A percentile compares a stretch with the other conserved stretches of the same genome.
Evolutionary conservation across 768 basidiomycete species (phyloP).

Genomic region (Psilocybe sp.): DNA sequence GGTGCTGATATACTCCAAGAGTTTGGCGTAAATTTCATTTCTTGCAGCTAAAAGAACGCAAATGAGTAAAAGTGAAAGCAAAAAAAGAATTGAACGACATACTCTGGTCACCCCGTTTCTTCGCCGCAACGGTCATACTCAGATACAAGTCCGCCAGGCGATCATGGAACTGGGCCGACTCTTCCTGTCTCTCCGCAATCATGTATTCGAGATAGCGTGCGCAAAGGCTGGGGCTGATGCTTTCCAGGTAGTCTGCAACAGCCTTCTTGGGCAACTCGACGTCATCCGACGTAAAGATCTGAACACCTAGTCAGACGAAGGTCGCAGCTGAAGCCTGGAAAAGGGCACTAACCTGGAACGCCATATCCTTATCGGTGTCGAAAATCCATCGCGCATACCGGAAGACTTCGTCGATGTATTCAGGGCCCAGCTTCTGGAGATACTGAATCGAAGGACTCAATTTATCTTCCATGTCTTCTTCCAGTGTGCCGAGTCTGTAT

Average conservation of each 20-base stretch:
- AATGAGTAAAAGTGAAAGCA: background rate
- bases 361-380: slow-evolving; percentile 66
- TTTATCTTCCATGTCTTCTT: slow-evolving; percentile 75
- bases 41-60: slow-evolving; percentile 36
- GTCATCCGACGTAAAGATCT: slow-evolving; percentile 97
- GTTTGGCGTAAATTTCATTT: slow-evolving; percentile 57
- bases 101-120: slow-evolving; percentile 60
- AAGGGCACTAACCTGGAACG: slow-evolving; percentile 57
- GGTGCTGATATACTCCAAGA: slow-evolving; percentile 73
- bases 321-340: background rate
- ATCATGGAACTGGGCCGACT: slow-evolving; percentile 73
- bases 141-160: slow-evolving; percentile 88
- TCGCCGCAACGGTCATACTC: slow-evolving; percentile 56
- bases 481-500: slow-evolving; percentile 74
- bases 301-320: background rate
- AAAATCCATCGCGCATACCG: slow-evolving; percentile 85
- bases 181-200: slow-evolving; percentile 71
- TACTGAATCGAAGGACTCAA: slow-evolving; percentile 84
- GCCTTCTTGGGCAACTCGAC: slow-evolving; percentile 79
- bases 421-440: slow-evolving; percentile 84
- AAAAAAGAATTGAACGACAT: slow-evolving; percentile 13
- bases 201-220: slow-evolving; percentile 83
- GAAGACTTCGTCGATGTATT: slow-evolving; percentile 80
- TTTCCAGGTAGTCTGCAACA: slow-evolving; percentile 78
- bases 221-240: slow-evolving; percentile 65